These are phyloP conservation scores for Escovopsis weberi DNA, from an alignment of 2,329 filamentous ascomycete species.

Conservation along the genomic window DNA sequence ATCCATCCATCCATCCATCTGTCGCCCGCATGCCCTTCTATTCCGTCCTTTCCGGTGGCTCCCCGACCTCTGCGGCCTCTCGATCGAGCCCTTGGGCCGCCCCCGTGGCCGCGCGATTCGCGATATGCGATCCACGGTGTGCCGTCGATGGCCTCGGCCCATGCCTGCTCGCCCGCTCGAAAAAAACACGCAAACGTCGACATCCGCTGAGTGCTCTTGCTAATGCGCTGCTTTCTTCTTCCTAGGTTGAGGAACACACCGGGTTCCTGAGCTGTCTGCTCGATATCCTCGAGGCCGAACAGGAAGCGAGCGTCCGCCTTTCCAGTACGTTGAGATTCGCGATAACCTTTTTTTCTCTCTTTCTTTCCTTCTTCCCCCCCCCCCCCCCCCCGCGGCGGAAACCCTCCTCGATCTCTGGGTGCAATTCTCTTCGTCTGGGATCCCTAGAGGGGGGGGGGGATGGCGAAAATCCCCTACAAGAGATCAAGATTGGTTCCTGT, in stretches of 20 bases:
- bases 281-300: conserved; percentile 79
- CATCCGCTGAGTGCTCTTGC: not conserved
- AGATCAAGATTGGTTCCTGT: too few species aligned
- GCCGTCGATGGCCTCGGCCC: not conserved
- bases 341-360: conserved; percentile 3
- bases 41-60: too few species aligned
- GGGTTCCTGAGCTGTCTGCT: conserved; percentile 85
- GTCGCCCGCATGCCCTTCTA: too few species aligned
- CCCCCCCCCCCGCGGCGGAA: conserved; percentile 2
- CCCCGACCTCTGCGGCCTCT: not conserved
- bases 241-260: conserved; percentile 73
- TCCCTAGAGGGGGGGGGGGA: too few species aligned
- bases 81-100: too few species aligned
- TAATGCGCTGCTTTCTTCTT: conserved; percentile 7
- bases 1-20: too few species aligned
- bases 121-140: too few species aligned
- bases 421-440: too few species aligned
- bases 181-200: not conserved
- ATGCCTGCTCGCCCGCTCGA: not conserved
- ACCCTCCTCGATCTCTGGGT: too few species aligned
- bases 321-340: conserved; percentile 52
- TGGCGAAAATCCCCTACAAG: not conserved
- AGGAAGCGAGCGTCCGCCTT: conserved; percentile 69
- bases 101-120: too few species aligned
- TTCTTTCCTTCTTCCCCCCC: conserved; percentile 2